Base-by-base conservation (phyloP, 2,329 filamentous ascomycete species). In the Diaporthe longicolla region DNA sequence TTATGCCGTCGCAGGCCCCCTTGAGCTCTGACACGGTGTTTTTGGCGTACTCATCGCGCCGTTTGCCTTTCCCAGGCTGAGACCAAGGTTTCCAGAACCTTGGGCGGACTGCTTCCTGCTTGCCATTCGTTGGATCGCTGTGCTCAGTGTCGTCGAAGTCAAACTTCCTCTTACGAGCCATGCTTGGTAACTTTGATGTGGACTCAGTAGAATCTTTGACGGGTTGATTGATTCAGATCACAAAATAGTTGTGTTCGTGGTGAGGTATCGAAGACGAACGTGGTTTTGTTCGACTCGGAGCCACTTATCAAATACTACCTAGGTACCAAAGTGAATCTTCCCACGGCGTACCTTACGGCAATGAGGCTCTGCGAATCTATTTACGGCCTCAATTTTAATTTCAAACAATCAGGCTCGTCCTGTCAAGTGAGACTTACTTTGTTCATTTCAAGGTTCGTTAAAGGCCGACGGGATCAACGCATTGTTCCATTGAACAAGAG, bases 21-120 rank as follows among this genome's bases (percentile, higher is more conserved):
- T 61, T 37, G 13, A 71, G 45, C 19, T 50, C 55, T 24, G 26
- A 10, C 9, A 19, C 40, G 4, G 69, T 52, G 5, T 61, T 45
- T 35, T 50, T 57, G 1, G 43, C 69, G 7, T 37, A 17, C 3
- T 26, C 21, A 9, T 48, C 57, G 7, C 55, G 43, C 0, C 40
- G 29, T 19, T 21, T 58, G 9, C 54, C 21, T 29, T 35, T 32
- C 32, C 69, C 69, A 11, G n/a, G 11, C 48, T 66, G 63, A 1
- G 69, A n/a, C 32, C 48, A 71, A 24, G 43, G 26, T 29, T 58
- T 50, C 69, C 69, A 71, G 55, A 71, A 71, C 43, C 52, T 61
- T 52, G 69, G 69, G 8, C 69, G 69, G n/a, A 61, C 55, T 15
- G 52, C 24, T 26, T 71, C 55, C 24, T 29, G 29, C 7, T 13